A percentile compares a stretch with the other conserved stretches of the same genome.
phyloP scores from a whole-genome alignment of 2,329 filamentous ascomycete genomes.

The Sporothrix globosa region DNA sequence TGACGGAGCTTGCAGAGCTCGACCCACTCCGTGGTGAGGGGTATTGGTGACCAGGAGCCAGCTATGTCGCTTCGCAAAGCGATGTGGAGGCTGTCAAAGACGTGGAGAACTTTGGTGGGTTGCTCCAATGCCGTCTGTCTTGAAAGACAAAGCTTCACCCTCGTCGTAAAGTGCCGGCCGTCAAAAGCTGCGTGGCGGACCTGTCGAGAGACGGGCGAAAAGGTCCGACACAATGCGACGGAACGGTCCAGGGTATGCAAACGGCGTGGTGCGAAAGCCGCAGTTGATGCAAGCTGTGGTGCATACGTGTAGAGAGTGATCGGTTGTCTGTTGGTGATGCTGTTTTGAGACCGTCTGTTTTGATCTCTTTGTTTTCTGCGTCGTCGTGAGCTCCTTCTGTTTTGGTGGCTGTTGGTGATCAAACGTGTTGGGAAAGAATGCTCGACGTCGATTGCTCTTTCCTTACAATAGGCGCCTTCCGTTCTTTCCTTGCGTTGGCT shows the following conservation, averaged over 20 bases:
- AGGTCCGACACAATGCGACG: constrained; percentile 16
- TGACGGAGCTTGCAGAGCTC: constrained; percentile 26
- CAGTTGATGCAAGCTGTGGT: not conserved
- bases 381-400: constrained; percentile 6
- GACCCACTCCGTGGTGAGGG: constrained; percentile 32
- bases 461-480: constrained; percentile 4
- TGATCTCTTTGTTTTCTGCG: constrained; percentile 10
- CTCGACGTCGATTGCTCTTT: constrained; percentile 21
- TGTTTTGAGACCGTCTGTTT: not conserved
- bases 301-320: not conserved
- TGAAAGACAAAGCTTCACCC: not conserved
- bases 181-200: constrained; percentile 1
- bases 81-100: not conserved
- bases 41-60: constrained; percentile 11
- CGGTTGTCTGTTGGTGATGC: constrained; percentile 1
- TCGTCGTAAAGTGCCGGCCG: not conserved
- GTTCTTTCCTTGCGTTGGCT: constrained; percentile 14
- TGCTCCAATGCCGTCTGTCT: not conserved
- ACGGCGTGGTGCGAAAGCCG: not conserved
- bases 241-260: not conserved
- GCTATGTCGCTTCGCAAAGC: constrained; percentile 25
- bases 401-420: constrained; percentile 23
- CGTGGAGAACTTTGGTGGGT: not conserved
- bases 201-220: constrained; percentile 2
- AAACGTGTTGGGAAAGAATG: constrained; percentile 27